Evolutionary conservation across 139 green algal genomes (phyloP), one percentile per base, ranked within the genome.

Genomic region (Auxenochlorella pyrenoidosa): DNA sequence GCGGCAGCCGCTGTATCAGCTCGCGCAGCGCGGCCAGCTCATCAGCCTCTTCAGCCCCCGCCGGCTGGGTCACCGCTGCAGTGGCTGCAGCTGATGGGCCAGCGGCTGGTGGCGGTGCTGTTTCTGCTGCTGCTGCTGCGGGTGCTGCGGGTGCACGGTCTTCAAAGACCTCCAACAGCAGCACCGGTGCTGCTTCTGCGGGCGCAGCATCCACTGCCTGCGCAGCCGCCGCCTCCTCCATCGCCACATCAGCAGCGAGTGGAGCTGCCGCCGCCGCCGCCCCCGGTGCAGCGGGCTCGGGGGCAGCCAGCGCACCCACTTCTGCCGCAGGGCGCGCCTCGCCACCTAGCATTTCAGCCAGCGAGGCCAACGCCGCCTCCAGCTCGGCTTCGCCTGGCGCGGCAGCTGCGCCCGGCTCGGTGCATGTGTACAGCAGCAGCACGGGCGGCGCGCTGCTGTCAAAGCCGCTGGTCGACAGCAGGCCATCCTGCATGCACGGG

Each of bases 141-240:
- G 73, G 12, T n/a, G 24, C 30, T 38, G 82, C 54, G n/a, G 82
- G 82, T 32, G 82, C 82, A 6, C 66, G 43, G 32, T 88, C 73
- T 26, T 82, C 88, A 89, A 86, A 82, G 24, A 90, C 87, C 16
- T 86, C 65, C 30, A 86, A n/a, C 32, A 68, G 63, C 63, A 78
- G 41, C 6, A 38, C 34, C 32, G 58, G 36, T 32, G 79, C 77
- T 3, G 47, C 51, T n/a, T 44, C 51, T 47, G 77, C 1, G 30
- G 77, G n/a, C 1, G 21, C 66, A n/a, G 54, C 38, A 36, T 38
- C 51, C 79, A 73, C 51, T 36, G 78, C 24, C 32, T 65, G 28
- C 0, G 76, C 43, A 15, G 76, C 30, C 32, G 22, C 24, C 26
- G 21, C 40, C 5, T 81, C 41, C 21, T 44, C 75, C 18, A 26